Conservation (phyloP, 2,329 filamentous ascomycete species). For the Plenodomus biglobosus region DNA sequence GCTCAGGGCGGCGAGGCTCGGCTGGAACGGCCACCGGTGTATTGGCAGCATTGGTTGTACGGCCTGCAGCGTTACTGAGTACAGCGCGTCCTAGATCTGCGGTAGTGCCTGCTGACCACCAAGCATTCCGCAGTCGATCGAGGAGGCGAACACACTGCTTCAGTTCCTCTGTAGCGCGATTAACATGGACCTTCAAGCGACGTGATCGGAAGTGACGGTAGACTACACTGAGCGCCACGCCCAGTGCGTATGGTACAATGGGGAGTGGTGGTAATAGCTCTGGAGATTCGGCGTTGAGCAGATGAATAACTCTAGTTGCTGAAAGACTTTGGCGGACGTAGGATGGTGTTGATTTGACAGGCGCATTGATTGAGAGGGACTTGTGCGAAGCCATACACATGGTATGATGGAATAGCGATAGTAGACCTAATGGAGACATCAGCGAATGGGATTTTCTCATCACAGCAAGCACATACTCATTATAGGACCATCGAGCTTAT, state of each 20-base stretch:
- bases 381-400: conserved; percentile 60
- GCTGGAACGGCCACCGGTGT: conserved; percentile 31
- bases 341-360: conserved; percentile 53
- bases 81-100: conserved; percentile 46
- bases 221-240: conserved; percentile 58
- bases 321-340: conserved; percentile 58
- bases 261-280: conserved; percentile 55
- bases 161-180: conserved; percentile 50
- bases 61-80: conserved; percentile 43
- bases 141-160: conserved; percentile 49
- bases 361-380: conserved; percentile 47
- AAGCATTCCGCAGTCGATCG: conserved; percentile 48
- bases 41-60: conserved; percentile 38
- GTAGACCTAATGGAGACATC: conserved; percentile 43
- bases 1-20: conserved; percentile 20
- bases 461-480: conserved; percentile 32
- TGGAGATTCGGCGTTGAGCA: conserved; percentile 51
- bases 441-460: conserved; percentile 8
- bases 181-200: conserved; percentile 51
- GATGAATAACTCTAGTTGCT: conserved; percentile 58
- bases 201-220: conserved; percentile 60
- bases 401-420: conserved; percentile 60
- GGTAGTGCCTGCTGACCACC: conserved; percentile 52
- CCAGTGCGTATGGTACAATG: conserved; percentile 58
- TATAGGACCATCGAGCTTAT: conserved; percentile 42